Evolutionary conservation across 2,329 filamentous ascomycete genomes (phyloP), one percentile per base, ranked within the genome.

Genomic region (Apiospora kogelbergensis): DNA sequence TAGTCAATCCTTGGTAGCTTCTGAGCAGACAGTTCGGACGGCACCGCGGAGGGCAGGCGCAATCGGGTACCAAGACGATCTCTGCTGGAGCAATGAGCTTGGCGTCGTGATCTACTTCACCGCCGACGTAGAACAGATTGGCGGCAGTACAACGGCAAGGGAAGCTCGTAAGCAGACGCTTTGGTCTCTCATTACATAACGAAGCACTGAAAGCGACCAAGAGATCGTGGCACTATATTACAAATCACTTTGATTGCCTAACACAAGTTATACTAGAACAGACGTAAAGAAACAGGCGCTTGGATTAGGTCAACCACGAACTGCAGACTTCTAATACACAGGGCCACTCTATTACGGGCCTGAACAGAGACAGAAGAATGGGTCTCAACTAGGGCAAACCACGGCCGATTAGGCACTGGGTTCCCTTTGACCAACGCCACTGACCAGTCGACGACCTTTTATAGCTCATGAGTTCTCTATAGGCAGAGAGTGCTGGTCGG

Each of bases 401-500:
- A 37, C 53, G 17, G 53, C 53, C 53, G 53, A 60, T 60, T 60
- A 60, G 9, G 53, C 53, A 60, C 53, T 37, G 20, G 30, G 26
- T 15, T 13, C 53, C 53, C 53, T 37, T 60, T 60, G 30, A 60
- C 53, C 30, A 60, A 60, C 53, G 53, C 53, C 53, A 26, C 48
- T 57, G 24, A 57, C 48, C 48, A 33, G 48, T 57, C 53, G 53
- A 60, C 53, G 53, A 60, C 53, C 53, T 60, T 60, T 60, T 60
- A 60, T 60, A 60, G 30, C 53, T 60, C 30, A 60, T 60, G 53
- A 60, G n/a, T 30, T 24, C 53, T 60, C 53, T 60, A 60, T 60
- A 60, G 53, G 26, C 53, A 60, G 53, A 60, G 53, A n/a, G 24
- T 57, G 53, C 53, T 60, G 53, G 53, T 37, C 53, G 30, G 53